Conservation (phyloP, 139 green algal species). For the Micractinium sp. region DNA sequence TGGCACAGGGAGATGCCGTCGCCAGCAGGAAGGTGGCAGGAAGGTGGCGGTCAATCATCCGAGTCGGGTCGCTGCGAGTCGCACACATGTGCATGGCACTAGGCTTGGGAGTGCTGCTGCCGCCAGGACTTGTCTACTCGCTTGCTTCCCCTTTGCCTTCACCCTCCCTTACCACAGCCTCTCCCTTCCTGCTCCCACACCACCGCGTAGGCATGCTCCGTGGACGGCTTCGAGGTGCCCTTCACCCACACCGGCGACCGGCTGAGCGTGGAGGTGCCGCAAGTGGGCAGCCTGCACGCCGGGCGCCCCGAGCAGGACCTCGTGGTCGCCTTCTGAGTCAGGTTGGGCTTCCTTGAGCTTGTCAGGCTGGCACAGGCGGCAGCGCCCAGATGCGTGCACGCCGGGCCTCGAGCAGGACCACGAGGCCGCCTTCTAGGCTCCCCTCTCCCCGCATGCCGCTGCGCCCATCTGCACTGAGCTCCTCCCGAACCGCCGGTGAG, state of each 20-base stretch:
- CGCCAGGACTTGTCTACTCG: neutral
- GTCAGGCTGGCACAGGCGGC: neutral
- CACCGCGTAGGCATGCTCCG: neutral
- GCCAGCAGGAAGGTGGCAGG: no score
- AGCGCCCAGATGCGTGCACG: no score
- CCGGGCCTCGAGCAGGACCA: no score
- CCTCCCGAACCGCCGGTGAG: no score
- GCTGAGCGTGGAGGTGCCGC: constrained; percentile 26
- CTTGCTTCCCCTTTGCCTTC: neutral
- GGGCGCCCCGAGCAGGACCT: constrained; percentile 25
- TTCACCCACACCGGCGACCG: constrained; percentile 4
- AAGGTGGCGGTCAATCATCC: no score
- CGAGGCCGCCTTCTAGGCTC: no score
- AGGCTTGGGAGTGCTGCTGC: no score
- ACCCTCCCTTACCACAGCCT: neutral
- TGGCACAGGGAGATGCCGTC: neutral
- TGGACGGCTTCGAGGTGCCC: constrained; percentile 32
- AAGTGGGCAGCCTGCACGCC: constrained; percentile 31
- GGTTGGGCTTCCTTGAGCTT: neutral
- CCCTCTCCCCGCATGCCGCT: no score
- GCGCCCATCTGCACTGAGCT: no score
- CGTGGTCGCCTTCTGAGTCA: constrained; percentile 10
- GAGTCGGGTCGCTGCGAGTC: no score
- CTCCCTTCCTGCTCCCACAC: neutral
- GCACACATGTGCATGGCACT: no score